Base-by-base conservation (phyloP, 192 early-diverging fungal species). In the Phycomyces blakesleeanus region DNA sequence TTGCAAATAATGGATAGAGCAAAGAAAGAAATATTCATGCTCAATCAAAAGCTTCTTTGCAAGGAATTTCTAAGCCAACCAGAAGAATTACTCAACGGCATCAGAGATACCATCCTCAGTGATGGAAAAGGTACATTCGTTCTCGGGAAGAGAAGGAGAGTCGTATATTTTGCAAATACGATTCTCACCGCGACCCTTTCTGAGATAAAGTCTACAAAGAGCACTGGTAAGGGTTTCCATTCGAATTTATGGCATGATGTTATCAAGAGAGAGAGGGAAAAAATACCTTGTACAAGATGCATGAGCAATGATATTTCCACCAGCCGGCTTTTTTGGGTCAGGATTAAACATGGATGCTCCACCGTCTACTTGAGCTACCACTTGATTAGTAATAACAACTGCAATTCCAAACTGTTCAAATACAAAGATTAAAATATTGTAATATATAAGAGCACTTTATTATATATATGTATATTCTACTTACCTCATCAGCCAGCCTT, bases 81-180 rank as follows among this genome's bases (percentile, higher is more conserved):
- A 47, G 11, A 3, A 47, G 18, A 52, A 37, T 67, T 75, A 87
- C 66, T 96, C 93, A 52, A 89, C 89, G 16, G 92, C 80, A 66
- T 97, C 93, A 4, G 81, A 88, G 74, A 96, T 97, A 51, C 96
- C 96, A 64, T 94, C 88, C 21, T 80, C 78, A 12, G 84, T 83
- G 64, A 98, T 98, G 20, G 93, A 84, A 82, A 98, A 98, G 68
- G 89, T 81, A 15, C 90, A 92, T 71, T 98, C 96, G 3, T 88
- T 76, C 67, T 98, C 96, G 2, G 95, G 89, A 29, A 98, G 74
- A 59, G 89, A 95, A 3, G 96, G 96, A 5, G 93, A 96, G 71
- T 98, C 96, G 75, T 97, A 98, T 34, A 98, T 84, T 74, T 98
- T 98, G 81, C 94, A 96, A 34, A 97, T 90, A 44, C 96, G 88